Percentiles rank a stretch among this genome's conserved stretches.
phyloP scores from a whole-genome alignment of 2,329 filamentous ascomycete species.

The Huntiella savannae region DNA sequence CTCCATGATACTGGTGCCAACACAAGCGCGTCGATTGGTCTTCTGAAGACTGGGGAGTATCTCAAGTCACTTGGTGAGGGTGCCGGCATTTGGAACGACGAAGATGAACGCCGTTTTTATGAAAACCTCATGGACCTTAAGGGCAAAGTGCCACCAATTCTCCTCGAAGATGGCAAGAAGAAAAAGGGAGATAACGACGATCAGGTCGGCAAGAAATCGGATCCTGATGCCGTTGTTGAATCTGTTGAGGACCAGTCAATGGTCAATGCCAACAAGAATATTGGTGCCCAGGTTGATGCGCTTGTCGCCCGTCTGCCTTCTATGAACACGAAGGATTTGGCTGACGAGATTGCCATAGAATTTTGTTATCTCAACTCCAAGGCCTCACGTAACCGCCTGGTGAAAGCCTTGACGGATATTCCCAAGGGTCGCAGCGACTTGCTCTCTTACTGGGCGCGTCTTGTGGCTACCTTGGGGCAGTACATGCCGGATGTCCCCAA shows the following conservation, averaged over 20 bases:
- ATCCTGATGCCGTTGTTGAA: conserved; percentile 35
- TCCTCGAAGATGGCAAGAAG: conserved; percentile 88
- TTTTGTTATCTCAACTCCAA: conserved; percentile 99
- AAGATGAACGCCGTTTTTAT: conserved; percentile 94
- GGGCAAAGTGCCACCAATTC: conserved; percentile 81
- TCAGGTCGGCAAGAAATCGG: conserved; percentile 56
- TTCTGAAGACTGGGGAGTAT: conserved; percentile 88
- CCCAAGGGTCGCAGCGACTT: conserved; percentile 87
- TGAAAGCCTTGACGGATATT: conserved; percentile 85
- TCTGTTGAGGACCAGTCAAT: conserved; percentile 63
- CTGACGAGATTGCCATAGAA: conserved; percentile 84
- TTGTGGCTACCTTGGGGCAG: conserved; percentile 80
- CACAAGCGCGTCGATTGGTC: conserved; percentile 63
- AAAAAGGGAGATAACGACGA: conserved; percentile 74
- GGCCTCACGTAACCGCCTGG: conserved; percentile 78
- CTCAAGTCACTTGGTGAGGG: conserved; percentile 77
- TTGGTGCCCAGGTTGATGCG: conserved; percentile 89
- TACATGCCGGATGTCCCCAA: conserved; percentile 93
- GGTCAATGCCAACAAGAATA: conserved; percentile 93
- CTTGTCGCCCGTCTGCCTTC: conserved; percentile 77
- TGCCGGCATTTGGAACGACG: conserved; percentile 94
- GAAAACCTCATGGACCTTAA: conserved; percentile 91
- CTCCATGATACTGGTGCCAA: conserved; percentile 49
- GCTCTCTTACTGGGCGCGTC: conserved; percentile 73
- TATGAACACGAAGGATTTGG: conserved; percentile 72